phyloP scores from a whole-genome alignment of 1,284 basidiomycete species.

The Sanghuangporus weigelae region DNA sequence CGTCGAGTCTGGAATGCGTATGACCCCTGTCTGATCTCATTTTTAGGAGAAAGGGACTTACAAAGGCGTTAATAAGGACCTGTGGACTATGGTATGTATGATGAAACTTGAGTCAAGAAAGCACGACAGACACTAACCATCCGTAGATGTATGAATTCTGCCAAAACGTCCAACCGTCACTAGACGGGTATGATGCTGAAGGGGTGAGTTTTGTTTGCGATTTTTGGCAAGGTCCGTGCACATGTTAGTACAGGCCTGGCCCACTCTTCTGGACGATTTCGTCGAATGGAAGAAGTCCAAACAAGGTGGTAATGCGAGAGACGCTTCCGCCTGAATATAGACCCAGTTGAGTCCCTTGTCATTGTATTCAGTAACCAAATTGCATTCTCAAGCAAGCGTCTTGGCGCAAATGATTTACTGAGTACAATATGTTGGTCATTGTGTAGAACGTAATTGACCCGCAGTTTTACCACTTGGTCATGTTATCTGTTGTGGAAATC shows the following conservation, averaged over 20 bases:
- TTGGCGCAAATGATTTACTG: background rate
- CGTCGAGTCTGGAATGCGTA: conserved; percentile 10
- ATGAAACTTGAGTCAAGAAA: too few relatives aligned
- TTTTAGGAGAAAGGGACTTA: conserved; percentile 55
- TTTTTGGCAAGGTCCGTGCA: background rate
- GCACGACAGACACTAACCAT: too few relatives aligned
- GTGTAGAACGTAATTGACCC: too few relatives aligned
- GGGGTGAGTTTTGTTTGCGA: conserved; percentile 44
- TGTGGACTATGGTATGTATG: conserved; percentile 83
- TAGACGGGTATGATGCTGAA: conserved; percentile 65
- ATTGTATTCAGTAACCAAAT: background rate
- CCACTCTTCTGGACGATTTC: conserved; percentile 71
- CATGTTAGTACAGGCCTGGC: conserved; percentile 57
- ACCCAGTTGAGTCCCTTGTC: background rate
- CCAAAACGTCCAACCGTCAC: conserved; percentile 49
- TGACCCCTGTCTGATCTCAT: background rate
- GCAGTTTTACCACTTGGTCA: too few relatives aligned
- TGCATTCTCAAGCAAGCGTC: background rate
- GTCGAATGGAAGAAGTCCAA: conserved; percentile 52
- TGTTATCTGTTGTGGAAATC: too few relatives aligned
- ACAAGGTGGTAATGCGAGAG: background rate
- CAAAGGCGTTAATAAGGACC: conserved; percentile 73
- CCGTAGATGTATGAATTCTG: conserved; percentile 69
- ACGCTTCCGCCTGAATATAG: background rate
- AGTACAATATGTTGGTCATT: too few relatives aligned